phyloP scores from a whole-genome alignment of 2,329 filamentous ascomycete species.

The Diplodia corticola region DNA sequence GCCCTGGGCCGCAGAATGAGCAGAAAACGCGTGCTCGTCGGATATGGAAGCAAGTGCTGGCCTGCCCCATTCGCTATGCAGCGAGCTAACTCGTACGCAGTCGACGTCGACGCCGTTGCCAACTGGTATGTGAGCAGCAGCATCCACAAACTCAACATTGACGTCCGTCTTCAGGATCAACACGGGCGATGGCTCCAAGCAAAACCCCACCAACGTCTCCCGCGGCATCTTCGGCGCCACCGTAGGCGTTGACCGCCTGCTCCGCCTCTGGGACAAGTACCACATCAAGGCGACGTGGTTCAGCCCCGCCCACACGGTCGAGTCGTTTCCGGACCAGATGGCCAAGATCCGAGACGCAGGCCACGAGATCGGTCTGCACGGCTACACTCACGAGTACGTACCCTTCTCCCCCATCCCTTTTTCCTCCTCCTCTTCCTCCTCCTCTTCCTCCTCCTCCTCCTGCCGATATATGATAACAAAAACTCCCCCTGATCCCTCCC shows the following conservation, averaged over 20 bases:
- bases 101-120: conserved; percentile 45
- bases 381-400: conserved; percentile 45
- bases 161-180: conserved; percentile 39
- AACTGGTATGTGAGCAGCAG: conserved; percentile 30
- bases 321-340: conserved; percentile 52
- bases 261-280: conserved; percentile 45
- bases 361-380: conserved; percentile 47
- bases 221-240: conserved; percentile 45
- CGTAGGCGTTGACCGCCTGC: conserved; percentile 43
- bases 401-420: no score
- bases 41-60: conserved; percentile 35
- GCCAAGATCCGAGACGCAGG: conserved; percentile 46
- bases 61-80: background rate
- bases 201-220: conserved; percentile 44
- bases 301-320: conserved; percentile 46
- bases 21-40: conserved; percentile 40
- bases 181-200: conserved; percentile 39
- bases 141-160: background rate
- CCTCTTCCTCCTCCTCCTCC: no score
- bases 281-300: conserved; percentile 47
- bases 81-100: background rate
- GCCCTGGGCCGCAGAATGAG: conserved; percentile 29
- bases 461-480: no score
- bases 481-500: no score
- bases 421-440: no score